phyloP scores from a whole-genome alignment of 2,329 filamentous ascomycete species.

The Penicillium sp. region DNA sequence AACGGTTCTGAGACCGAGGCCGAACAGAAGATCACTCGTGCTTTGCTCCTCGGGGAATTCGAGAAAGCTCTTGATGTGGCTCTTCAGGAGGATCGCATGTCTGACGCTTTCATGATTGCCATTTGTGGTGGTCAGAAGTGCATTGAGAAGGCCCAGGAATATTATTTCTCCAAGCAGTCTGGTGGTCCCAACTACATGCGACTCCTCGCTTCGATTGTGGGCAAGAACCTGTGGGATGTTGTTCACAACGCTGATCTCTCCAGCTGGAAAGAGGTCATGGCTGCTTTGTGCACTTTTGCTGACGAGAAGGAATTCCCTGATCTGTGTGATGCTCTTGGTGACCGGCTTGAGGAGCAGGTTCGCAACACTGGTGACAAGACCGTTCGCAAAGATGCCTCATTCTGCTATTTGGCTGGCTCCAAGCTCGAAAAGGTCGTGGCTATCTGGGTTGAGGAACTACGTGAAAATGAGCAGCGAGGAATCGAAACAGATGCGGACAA shows the following conservation, averaged over 20 bases:
- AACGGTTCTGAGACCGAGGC: slow-evolving; percentile 77
- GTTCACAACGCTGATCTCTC: slow-evolving; percentile 91
- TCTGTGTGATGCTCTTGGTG: slow-evolving; percentile 90
- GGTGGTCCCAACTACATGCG: slow-evolving; percentile 88
- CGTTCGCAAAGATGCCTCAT: slow-evolving; percentile 80
- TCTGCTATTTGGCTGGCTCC: slow-evolving; percentile 93
- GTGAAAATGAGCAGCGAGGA: slow-evolving; percentile 75
- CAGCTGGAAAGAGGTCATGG: slow-evolving; percentile 98
- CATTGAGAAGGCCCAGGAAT: slow-evolving; percentile 87
- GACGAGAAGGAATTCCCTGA: slow-evolving; percentile 88
- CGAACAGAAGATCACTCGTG: slow-evolving; percentile 82
- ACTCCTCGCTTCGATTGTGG: slow-evolving; percentile 83
- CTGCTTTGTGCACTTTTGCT: slow-evolving; percentile 91
- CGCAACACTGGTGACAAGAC: slow-evolving; percentile 54
- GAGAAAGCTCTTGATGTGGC: slow-evolving; percentile 86
- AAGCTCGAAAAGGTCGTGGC: slow-evolving; percentile 95
- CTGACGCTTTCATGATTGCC: slow-evolving; percentile 96
- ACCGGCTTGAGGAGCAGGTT: slow-evolving; percentile 74
- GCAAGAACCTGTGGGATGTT: slow-evolving; percentile 96
- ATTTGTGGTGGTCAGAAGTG: slow-evolving; percentile 93
- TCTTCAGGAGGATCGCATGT: slow-evolving; percentile 81
- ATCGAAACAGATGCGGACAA: slow-evolving; percentile 68
- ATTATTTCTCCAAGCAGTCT: slow-evolving; percentile 81
- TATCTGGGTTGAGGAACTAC: slow-evolving; percentile 89
- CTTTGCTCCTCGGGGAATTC: slow-evolving; percentile 87